Evolutionary conservation across 179 eudicot genomes (phyloP), one percentile per base, ranked within the genome.

Genomic region (Beta corolliflora): DNA sequence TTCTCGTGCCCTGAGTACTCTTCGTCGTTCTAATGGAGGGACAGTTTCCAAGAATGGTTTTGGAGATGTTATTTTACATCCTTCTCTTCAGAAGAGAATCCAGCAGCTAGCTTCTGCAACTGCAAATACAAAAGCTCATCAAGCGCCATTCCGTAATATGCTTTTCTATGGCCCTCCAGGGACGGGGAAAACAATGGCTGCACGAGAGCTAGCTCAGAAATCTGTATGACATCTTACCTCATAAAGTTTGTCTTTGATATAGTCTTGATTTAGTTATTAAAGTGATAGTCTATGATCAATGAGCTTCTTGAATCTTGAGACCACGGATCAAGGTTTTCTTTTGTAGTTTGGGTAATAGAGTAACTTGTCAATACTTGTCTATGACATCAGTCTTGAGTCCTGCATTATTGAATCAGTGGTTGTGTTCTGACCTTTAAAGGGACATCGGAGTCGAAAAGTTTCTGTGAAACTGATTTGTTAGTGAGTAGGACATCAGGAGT

Each of bases 111-210:
- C 98, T 61, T 85, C 84, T 84, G 97, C 98, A 60, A 95, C 98
- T 60, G 96, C 98, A 73, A 93, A 95, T 84, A 95, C 98, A 45
- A 95, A 95, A 86, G 84, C 93, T 44, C 97, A 95, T 83, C 93
- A 92, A 79, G 98, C 98, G 76, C 98, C 98, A 61, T 95, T 92
- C 81, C 88, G 98, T 70, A 95, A 95, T 77, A 95, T 95, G 96
- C 95, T 95, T 67, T 95, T 95, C 79, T 95, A 92, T 84, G 97
- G 98, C 65, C 98, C 98, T 73, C 98, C 98, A 48, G 98, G 98
- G 78, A 95, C 98, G 60, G 98, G 98, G 75, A 95, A 95, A 86
- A 95, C 98, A 23, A 93, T 95, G 97, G 98, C 91, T 85, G 98
- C 97, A 18, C 91, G 98, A 80, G 98, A 95, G 88, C 88, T 95